Base-by-base conservation (phyloP, 1,139 yeast genomes). In the Blastobotrys proliferans region DNA sequence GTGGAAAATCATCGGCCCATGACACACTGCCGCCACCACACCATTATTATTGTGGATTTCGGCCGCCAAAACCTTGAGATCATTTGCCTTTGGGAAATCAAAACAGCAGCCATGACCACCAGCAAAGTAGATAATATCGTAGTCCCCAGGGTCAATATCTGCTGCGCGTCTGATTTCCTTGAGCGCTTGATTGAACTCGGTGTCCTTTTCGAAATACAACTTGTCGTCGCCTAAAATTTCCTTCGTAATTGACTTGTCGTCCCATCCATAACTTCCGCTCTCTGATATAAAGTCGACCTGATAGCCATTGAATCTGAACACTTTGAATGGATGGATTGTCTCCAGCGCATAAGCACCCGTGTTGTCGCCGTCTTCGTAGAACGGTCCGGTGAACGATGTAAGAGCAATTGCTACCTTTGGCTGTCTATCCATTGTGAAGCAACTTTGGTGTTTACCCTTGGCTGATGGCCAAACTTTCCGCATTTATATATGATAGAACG, bases 61-160 rank as follows among this genome's bases (percentile, higher is more conserved):
- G 33, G 66, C 62, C 21, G 77, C 79, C 36, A 76, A 50, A 22
- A 58, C 51, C 46, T 73, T 77, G 41, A 79, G 63, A n/a, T 56
- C 68, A 4, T 57, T 60, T 14, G 81, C 81, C 3, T 60, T 64
- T 40, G 81, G 80, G 57, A 70, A 78, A 57, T 79, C 85, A 52
- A 69, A 74, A 38, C 73, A 55, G n/a, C 81, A 66, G 19, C 75
- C 85, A 53, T 80, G 86, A 27, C 85, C 85, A 43, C 78, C 86
- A 43, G 82, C 74, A 39, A 80, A 82, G 54, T 68, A 79, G 58
- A 79, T 70, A 45, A 77, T 67, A 35, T 66, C 67, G 59, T 69
- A 79, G 35, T 77, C 77, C n/a, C 60, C 57, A 6, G 79, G 62
- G 44, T 54, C 40, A 27, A 55, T 31, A 5, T 48, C 54, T n/a